These are phyloP conservation scores for Metahyphopichia silvanorum DNA, from an alignment of 805 yeast species.

Conservation along the genomic window DNA sequence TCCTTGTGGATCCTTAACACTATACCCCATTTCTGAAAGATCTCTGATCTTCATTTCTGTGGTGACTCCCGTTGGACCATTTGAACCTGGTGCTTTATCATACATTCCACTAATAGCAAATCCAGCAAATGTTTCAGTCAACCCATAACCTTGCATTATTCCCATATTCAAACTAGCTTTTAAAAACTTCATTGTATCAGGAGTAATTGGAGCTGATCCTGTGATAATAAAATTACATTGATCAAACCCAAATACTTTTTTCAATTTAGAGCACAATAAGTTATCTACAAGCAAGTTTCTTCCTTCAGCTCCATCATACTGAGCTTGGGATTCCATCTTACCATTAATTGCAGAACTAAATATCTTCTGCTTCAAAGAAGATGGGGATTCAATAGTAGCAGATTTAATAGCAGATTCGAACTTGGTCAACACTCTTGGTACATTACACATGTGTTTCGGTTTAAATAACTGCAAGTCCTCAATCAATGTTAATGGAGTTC, in stretches of 20 bases:
- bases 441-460: slow-evolving; percentile 28
- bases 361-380: slow-evolving; percentile 10
- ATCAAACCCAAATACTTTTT: slow-evolving; percentile 30
- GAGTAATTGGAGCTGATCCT: slow-evolving; percentile 25
- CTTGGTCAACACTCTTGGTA: slow-evolving; percentile 38
- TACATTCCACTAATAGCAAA: slow-evolving; percentile 7
- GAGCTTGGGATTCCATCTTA: slow-evolving; percentile 27
- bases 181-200: slow-evolving; percentile 12
- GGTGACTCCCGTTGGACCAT: slow-evolving; percentile 11
- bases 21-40: slow-evolving; percentile 9
- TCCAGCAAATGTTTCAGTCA: slow-evolving; percentile 20
- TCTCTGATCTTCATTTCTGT: slow-evolving; percentile 12
- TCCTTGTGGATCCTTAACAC: slow-evolving; percentile 7
- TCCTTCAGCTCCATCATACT: slow-evolving; percentile 36
- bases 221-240: slow-evolving; percentile 24
- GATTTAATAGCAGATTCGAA: slow-evolving; percentile 25
- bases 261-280: slow-evolving; percentile 31
- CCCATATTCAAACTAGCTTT: slow-evolving; percentile 17
- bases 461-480: slow-evolving; percentile 26
- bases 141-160: slow-evolving; percentile 26
- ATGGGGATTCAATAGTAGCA: slow-evolving; percentile 13
- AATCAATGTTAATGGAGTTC: slow-evolving; percentile 21
- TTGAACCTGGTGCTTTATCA: slow-evolving; percentile 15
- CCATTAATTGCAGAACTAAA: slow-evolving; percentile 18
- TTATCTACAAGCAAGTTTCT: slow-evolving; percentile 32